Conservation (phyloP, 2,329 filamentous ascomycete genomes). For the Pochonia chlamydosporia region DNA sequence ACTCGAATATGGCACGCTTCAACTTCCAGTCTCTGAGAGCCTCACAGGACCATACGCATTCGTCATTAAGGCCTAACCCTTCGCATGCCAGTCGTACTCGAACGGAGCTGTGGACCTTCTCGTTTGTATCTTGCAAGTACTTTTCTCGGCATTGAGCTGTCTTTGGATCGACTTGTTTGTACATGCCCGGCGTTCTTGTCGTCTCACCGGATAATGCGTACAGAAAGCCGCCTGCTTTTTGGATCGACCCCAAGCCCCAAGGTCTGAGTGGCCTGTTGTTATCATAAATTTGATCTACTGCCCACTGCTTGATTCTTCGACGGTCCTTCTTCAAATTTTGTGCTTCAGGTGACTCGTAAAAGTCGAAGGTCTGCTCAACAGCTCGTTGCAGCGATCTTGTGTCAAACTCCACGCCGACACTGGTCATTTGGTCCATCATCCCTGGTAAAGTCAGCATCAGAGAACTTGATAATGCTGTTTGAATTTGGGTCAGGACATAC, state of each 20-base stretch:
- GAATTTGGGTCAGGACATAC: slow-evolving; percentile 20
- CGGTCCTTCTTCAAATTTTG: slow-evolving; percentile 9
- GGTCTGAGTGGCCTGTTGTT: slow-evolving; percentile 41
- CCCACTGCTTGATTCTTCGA: slow-evolving; percentile 30
- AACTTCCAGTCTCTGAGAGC: slow-evolving; percentile 41
- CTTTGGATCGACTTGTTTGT: slow-evolving; percentile 37
- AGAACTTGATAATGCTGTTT: not conserved
- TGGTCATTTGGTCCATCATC: slow-evolving; percentile 52
- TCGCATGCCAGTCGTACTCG: slow-evolving; percentile 45
- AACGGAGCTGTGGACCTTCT: slow-evolving; percentile 49
- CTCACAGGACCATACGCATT: slow-evolving; percentile 38
- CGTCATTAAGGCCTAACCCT: slow-evolving; percentile 45
- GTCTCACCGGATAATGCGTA: slow-evolving; percentile 39
- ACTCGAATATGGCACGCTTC: slow-evolving; percentile 20
- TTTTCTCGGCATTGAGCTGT: slow-evolving; percentile 27
- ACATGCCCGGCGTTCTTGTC: slow-evolving; percentile 41
- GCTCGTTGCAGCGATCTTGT: slow-evolving; percentile 33
- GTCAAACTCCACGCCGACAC: slow-evolving; percentile 45
- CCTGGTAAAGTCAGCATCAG: slow-evolving; percentile 23
- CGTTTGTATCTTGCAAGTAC: slow-evolving; percentile 47
- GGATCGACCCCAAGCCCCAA: slow-evolving; percentile 42
- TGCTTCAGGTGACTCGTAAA: slow-evolving; percentile 20
- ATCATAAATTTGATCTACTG: slow-evolving; percentile 40
- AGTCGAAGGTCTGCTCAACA: slow-evolving; percentile 26
- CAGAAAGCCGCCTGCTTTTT: slow-evolving; percentile 29